These are phyloP conservation scores for Pharus latifolius DNA, from an alignment of 176 grass and related monocot species.

Conservation along the genomic window DNA sequence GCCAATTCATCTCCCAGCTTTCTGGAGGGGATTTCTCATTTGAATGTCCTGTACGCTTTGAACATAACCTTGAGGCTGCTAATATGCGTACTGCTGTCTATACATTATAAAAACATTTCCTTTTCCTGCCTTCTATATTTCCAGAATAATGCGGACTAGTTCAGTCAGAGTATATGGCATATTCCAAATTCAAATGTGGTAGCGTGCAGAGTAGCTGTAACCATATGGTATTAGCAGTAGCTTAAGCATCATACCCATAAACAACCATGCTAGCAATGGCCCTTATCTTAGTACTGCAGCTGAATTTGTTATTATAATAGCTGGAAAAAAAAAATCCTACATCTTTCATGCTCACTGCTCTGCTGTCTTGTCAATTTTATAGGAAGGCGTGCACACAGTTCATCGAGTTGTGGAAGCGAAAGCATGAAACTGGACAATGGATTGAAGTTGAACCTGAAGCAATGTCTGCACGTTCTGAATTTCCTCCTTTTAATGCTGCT, in stretches of 20 bases:
- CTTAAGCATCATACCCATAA: neutral
- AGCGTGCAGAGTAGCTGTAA: neutral
- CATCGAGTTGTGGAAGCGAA: slow-evolving; percentile 88
- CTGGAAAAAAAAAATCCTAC: neutral
- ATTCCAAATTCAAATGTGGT: neutral
- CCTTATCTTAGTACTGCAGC: neutral
- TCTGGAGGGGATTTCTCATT: neutral
- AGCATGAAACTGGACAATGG: slow-evolving; percentile 99
- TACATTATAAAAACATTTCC: neutral
- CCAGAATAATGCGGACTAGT: neutral
- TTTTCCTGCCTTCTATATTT: neutral
- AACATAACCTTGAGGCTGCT: neutral
- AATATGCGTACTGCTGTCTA: neutral
- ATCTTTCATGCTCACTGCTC: neutral
- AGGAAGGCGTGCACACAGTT: slow-evolving; percentile 82
- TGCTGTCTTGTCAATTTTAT: slow-evolving; percentile 11
- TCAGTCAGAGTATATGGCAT: neutral
- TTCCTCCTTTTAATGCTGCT: slow-evolving; percentile 71
- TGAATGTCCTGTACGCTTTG: neutral
- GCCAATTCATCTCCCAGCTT: neutral
- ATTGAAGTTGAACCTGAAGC: slow-evolving; percentile 81
- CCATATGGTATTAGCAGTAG: neutral
- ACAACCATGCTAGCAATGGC: neutral
- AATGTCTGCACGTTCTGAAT: slow-evolving; percentile 75
- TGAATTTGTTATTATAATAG: neutral